Conservation (phyloP, 768 basidiomycete genomes). For the Multifurca ochricompacta region DNA sequence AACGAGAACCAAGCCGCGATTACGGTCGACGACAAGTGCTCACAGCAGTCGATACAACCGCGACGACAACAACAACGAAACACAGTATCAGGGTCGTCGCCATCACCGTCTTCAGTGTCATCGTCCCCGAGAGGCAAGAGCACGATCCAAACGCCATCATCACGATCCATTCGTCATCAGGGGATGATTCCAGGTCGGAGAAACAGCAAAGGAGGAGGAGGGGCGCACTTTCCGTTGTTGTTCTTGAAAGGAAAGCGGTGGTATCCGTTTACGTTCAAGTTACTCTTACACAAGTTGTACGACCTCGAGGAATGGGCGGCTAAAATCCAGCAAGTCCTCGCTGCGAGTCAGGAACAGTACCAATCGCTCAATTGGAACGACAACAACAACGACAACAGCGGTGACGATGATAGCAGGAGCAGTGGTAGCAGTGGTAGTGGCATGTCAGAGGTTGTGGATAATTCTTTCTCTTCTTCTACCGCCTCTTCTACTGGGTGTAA, state of each 20-base stretch:
- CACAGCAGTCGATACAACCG: no score
- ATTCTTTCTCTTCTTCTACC: background rate
- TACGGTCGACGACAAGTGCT: background rate
- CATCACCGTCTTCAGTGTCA: no score
- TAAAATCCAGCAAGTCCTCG: conserved; percentile 20
- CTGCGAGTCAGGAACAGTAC: conserved; percentile 18
- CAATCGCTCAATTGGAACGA: conserved; percentile 7
- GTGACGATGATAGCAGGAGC: no score
- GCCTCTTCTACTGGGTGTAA: conserved; percentile 1
- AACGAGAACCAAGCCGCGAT: no score
- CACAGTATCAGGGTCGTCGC: conserved; percentile 14
- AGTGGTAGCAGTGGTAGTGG: no score
- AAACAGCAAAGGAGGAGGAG: no score
- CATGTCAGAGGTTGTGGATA: no score
- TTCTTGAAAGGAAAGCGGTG: conserved; percentile 12
- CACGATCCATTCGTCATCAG: background rate
- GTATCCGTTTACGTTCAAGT: conserved; percentile 22
- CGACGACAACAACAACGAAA: no score
- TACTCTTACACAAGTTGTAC: conserved; percentile 21
- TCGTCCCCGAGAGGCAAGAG: no score
- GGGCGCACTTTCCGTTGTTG: conserved; percentile 17
- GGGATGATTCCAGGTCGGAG: no score
- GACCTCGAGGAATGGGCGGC: conserved; percentile 20
- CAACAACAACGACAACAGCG: background rate
- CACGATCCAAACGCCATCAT: background rate